Conservation (phyloP, 2,329 filamentous ascomycete species). For the Cadophora gregata region DNA sequence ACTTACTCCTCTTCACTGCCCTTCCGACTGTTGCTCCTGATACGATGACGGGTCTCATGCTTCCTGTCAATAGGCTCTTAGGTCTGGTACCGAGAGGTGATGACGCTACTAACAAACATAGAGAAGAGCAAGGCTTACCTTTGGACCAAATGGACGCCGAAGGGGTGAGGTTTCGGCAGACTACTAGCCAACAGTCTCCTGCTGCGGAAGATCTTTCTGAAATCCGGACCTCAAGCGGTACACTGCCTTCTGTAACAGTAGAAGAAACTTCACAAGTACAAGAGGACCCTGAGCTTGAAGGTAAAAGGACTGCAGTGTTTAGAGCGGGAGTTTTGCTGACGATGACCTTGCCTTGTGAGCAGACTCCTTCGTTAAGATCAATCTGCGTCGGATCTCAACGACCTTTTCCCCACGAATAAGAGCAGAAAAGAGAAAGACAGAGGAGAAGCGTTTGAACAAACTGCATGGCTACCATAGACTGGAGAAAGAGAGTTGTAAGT, state of each 20-base stretch:
- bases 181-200: background rate
- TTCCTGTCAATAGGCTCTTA: background rate
- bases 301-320: background rate
- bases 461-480: constrained; percentile 13
- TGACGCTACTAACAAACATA: constrained; percentile 9
- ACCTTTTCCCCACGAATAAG: background rate
- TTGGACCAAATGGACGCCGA: constrained; percentile 6
- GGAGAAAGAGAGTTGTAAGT: constrained; percentile 14
- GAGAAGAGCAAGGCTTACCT: constrained; percentile 15
- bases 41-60: background rate
- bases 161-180: background rate
- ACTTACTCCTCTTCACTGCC: background rate
- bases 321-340: background rate
- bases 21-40: background rate
- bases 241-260: background rate
- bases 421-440: background rate
- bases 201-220: background rate
- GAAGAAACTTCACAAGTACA: background rate
- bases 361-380: constrained; percentile 12
- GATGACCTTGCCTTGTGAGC: background rate
- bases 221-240: background rate
- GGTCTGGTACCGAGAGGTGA: background rate
- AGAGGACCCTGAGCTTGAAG: background rate
- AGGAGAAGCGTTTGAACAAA: background rate
- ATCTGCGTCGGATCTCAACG: constrained; percentile 1